Percentiles rank a stretch among this genome's conserved stretches.
Conservation (phyloP, 129 eudicot species). For the Artemisia annua region DNA sequence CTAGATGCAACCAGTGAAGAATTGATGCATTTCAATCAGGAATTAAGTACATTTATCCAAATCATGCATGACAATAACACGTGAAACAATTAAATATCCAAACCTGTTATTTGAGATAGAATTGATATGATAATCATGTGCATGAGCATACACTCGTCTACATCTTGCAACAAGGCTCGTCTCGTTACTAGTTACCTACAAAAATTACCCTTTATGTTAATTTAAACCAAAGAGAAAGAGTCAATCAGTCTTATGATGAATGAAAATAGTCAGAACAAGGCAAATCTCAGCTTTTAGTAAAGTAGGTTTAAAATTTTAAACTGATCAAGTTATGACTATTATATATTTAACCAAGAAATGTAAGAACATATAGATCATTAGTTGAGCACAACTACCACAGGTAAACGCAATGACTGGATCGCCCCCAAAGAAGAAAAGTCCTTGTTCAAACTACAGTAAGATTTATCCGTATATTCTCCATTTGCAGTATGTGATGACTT, state of each 20-base stretch:
- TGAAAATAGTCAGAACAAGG: conserved; percentile 1
- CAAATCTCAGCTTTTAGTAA: background rate
- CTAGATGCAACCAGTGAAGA: no score
- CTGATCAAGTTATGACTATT: conserved; percentile 1
- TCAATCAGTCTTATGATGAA: background rate
- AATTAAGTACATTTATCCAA: background rate
- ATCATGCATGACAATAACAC: background rate
- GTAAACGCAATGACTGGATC: conserved; percentile 73
- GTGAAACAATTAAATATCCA: conserved; percentile 10
- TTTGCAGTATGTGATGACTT: conserved; percentile 54
- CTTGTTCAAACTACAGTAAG: conserved; percentile 54
- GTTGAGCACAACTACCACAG: conserved; percentile 92
- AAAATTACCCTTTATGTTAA: conserved; percentile 21
- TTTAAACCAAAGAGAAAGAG: conserved; percentile 1
- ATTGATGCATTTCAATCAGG: no score
- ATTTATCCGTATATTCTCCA: conserved; percentile 67
- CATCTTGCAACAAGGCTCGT: conserved; percentile 93
- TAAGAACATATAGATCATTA: conserved; percentile 22
- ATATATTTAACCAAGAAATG: background rate
- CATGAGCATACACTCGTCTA: conserved; percentile 99
- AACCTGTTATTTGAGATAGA: conserved; percentile 98
- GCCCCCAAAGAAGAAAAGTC: conserved; percentile 73
- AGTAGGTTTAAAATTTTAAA: conserved; percentile 20
- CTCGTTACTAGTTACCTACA: conserved; percentile 88
- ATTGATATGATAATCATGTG: conserved; percentile 98